phyloP scores from a whole-genome alignment of 495 filamentous ascomycete genomes.

The Annulohypoxylon stygium region DNA sequence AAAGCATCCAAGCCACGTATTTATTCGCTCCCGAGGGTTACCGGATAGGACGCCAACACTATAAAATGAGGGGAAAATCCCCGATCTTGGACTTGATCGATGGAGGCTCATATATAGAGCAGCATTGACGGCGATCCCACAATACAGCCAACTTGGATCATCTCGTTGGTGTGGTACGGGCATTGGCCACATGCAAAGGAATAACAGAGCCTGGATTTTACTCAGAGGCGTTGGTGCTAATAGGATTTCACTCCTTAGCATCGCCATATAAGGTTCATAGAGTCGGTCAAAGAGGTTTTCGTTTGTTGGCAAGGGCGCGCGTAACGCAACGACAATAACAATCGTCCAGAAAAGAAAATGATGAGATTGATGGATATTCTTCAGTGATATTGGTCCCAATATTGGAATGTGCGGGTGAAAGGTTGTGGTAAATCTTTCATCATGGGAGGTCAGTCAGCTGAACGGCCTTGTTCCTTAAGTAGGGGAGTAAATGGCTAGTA shows the following conservation, averaged over 20 bases:
- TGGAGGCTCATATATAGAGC: constrained; percentile 52
- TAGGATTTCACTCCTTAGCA: constrained; percentile 38
- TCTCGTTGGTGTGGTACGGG: constrained; percentile 44
- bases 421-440: constrained; percentile 43
- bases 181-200: constrained; percentile 53
- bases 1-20: constrained; percentile 53
- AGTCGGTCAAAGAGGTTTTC: constrained; percentile 40
- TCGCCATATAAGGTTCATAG: constrained; percentile 42
- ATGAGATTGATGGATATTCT: constrained; percentile 44
- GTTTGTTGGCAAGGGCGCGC: constrained; percentile 27
- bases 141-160: constrained; percentile 55
- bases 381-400: constrained; percentile 46
- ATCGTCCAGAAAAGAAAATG: constrained; percentile 54
- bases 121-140: constrained; percentile 50
- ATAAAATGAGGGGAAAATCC: constrained; percentile 25
- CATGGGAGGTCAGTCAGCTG: constrained; percentile 11
- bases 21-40: constrained; percentile 40
- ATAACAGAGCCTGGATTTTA: constrained; percentile 51
- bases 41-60: constrained; percentile 32
- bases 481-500: not conserved
- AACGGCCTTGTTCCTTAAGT: not conserved
- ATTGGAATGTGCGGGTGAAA: constrained; percentile 49
- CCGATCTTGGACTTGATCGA: constrained; percentile 30
- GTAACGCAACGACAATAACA: constrained; percentile 36
- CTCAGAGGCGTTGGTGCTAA: constrained; percentile 44